These are phyloP conservation scores for Fremontodendron californicum DNA, from an alignment of 345 rosid genomes.

Conservation along the genomic window DNA sequence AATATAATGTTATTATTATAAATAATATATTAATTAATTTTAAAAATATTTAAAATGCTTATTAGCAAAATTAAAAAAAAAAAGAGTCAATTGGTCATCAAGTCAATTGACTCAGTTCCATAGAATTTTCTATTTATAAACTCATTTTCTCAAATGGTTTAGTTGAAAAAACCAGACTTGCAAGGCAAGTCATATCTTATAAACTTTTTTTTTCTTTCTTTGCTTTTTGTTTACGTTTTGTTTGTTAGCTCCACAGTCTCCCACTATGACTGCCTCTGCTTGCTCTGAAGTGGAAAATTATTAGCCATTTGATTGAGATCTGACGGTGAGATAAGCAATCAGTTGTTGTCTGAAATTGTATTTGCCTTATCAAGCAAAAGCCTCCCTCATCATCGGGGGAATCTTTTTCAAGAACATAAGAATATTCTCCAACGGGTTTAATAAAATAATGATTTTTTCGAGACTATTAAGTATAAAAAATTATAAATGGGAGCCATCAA, in stretches of 20 bases:
- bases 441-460: background rate
- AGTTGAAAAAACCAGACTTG: constrained; percentile 31
- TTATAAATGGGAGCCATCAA: background rate
- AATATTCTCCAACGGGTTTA: background rate
- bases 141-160: constrained; percentile 6
- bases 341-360: background rate
- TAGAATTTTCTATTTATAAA: background rate
- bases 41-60: too few species aligned
- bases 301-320: constrained; percentile 12
- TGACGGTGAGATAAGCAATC: background rate
- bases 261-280: background rate
- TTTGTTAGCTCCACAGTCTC: background rate
- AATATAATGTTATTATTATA: too few species aligned
- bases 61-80: background rate
- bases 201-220: background rate
- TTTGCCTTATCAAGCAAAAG: background rate
- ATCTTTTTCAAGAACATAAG: background rate
- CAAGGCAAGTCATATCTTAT: constrained; percentile 31
- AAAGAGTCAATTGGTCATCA: constrained; percentile 1
- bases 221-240: constrained; percentile 28
- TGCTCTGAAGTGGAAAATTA: background rate
- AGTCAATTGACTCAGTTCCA: constrained; percentile 11
- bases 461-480: background rate
- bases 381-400: background rate
- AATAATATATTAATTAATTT: too few species aligned